Evolutionary conservation across 805 yeast genomes (phyloP), one percentile per base, ranked within the genome.

Genomic region (Saccharomycopsis javanensis): DNA sequence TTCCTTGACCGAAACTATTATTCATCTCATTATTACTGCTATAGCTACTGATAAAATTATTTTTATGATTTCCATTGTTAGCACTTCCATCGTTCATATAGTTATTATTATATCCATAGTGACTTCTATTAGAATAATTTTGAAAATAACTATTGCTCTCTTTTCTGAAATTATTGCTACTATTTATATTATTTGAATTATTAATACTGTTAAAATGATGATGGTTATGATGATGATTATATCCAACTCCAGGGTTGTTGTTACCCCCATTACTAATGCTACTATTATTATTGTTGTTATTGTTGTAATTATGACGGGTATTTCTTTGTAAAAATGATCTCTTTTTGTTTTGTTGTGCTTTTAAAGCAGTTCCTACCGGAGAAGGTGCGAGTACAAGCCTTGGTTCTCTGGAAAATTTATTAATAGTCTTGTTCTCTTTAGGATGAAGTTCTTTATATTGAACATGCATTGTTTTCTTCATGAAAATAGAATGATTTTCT

Each of bases 391-490:
- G 34, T 15, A 56, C 45, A 48, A 53, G 53, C 4, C 54, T 16
- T n/a, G 59, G 59, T 38, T 56, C 51, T 13, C 31, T 46, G 7
- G 59, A 52, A 27, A 34, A 34, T 30, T 48, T 56, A 23, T 45
- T 53, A 35, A 53, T 20, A 8, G 59, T 56, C 18, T 50, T 56
- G 37, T 66, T 70, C 66, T 67, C 54, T 46, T 68, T 67, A 59
- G 70, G 74, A 60, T 76, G 74, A 64, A 82, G 69, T 67, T 86
- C 94, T 57, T 87, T 79, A 67, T 85, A 87, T 69, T 88, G 95
- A 51, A 89, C 96, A 68, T 86, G 94, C 75, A 89, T 85, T 7
- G 92, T 85, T 67, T 79, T 83, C 58, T 80, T 81, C 64, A 80
- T 71, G 66, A 89, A 81, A 68, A 83, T 78, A 2, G 95, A 77